Evolutionary conservation across 805 yeast species (phyloP), one percentile per base, ranked within the genome.

Genomic region (Wickerhamomyces canadensis): DNA sequence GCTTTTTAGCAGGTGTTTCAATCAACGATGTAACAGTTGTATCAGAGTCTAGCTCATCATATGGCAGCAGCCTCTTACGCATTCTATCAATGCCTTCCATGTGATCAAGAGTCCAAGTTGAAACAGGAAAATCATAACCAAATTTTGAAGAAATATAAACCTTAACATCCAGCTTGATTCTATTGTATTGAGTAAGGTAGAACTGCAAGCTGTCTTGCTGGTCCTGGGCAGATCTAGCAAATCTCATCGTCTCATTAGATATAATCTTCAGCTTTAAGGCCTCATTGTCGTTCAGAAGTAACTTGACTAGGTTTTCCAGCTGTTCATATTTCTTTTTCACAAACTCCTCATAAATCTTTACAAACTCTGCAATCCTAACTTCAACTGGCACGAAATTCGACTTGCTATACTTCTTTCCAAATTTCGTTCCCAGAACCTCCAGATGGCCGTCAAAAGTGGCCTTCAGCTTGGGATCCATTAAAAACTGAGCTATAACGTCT

Each of bases 61-160:
- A 78, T 15, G 76, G 72, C 5, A 80, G 55, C 32, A 85, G 52
- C 40, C 84, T 63, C 40, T 70, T 78, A 42, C 89, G 65, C 74
- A 76, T 80, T 44, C 91, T 61, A 47, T 80, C 78, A 21, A 69
- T 64, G 24, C 85, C 84, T 53, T 86, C 95, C 35, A 80, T 76
- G 22, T 72, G 70, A 52, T 84, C 94, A 9, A 85, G 57, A 2
- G 67, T 55, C 72, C 79, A 80, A 6, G 43, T 51, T 4, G 44
- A 37, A 2, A 47, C 46, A 15, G 46, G 41, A 2, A 42, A 42
- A 2, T 49, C 51, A 3, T 45, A 47, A 9, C 43, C 54, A 23
- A 38, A 48, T 9, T 40, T 42, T 8, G 44, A 26, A 1, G 48
- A 44, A 9, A 62, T 40, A 19, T 72, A 48, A 34, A 76, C 49